Conservation (phyloP, 2,329 filamentous ascomycete genomes). For the Mycosphaerella sp. region DNA sequence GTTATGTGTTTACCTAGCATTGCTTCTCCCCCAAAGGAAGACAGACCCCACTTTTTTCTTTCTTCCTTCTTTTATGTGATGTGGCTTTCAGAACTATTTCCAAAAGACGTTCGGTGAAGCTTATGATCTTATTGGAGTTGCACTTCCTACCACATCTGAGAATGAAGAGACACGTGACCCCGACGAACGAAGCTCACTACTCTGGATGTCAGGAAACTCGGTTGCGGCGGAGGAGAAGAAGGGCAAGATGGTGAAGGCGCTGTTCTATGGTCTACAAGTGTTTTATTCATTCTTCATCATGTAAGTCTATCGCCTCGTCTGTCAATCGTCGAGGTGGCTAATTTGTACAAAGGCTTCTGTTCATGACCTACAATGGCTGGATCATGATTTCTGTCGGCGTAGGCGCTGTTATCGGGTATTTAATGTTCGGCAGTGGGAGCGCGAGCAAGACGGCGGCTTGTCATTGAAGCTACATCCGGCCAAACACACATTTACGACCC, state of each 20-base stretch:
- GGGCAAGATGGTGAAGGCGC: slow-evolving; percentile 71
- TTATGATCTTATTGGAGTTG: background rate
- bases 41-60: too few relatives aligned
- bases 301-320: slow-evolving; percentile 53
- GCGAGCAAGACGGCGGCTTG: slow-evolving; percentile 84
- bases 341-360: slow-evolving; percentile 64
- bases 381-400: slow-evolving; percentile 88
- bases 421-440: slow-evolving; percentile 65
- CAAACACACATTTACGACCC: background rate
- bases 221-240: slow-evolving; percentile 49
- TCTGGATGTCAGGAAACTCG: slow-evolving; percentile 45
- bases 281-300: slow-evolving; percentile 99
- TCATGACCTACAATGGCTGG: slow-evolving; percentile 99
- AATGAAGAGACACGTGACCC: background rate
- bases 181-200: slow-evolving; percentile 59
- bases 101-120: background rate
- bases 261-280: slow-evolving; percentile 84
- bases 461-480: slow-evolving; percentile 53
- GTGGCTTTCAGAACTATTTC: background rate
- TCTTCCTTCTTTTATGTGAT: background rate
- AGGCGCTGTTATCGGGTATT: slow-evolving; percentile 82
- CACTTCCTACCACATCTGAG: background rate
- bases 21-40: too few relatives aligned
- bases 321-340: too few relatives aligned
- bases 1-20: too few relatives aligned